These are phyloP conservation scores for Saxophila tyrrhenica DNA, from an alignment of 495 filamentous ascomycete species.

Conservation along the genomic window DNA sequence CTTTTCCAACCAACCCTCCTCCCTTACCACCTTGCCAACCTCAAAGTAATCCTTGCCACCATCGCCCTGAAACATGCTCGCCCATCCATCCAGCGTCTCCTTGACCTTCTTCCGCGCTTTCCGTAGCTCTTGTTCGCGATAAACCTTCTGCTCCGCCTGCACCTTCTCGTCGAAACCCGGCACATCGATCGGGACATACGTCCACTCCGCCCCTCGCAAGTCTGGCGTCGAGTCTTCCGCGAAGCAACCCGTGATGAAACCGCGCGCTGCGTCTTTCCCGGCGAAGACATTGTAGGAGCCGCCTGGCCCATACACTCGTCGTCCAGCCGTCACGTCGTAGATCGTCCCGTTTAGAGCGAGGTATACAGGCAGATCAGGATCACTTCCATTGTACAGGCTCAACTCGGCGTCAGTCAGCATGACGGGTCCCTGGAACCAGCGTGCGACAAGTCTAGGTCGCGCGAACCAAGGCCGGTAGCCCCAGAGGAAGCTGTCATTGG, in stretches of 20 bases:
- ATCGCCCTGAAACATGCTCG: slow-evolving; percentile 58
- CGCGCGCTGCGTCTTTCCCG: slow-evolving; percentile 74
- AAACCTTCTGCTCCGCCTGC: slow-evolving; percentile 39
- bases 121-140: slow-evolving; percentile 36
- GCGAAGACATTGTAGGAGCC: slow-evolving; percentile 83
- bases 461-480: slow-evolving; percentile 61
- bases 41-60: slow-evolving; percentile 31
- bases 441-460: slow-evolving; percentile 29
- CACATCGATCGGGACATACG: slow-evolving; percentile 65
- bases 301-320: slow-evolving; percentile 72
- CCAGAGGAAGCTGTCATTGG: slow-evolving; percentile 55
- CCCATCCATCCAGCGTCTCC: slow-evolving; percentile 54
- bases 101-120: slow-evolving; percentile 43
- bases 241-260: slow-evolving; percentile 97
- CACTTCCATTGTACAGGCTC: slow-evolving; percentile 62
- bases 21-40: slow-evolving; percentile 28
- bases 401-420: slow-evolving; percentile 64
- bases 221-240: slow-evolving; percentile 70
- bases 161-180: slow-evolving; percentile 30
- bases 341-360: slow-evolving; percentile 87
- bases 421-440: slow-evolving; percentile 29
- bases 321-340: slow-evolving; percentile 78
- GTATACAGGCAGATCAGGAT: slow-evolving; percentile 68
- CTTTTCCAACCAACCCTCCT: slow-evolving; percentile 29
- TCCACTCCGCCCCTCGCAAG: slow-evolving; percentile 74